Evolutionary conservation across 2,329 filamentous ascomycete species (phyloP).

Genomic region (Talaromyces sp.): DNA sequence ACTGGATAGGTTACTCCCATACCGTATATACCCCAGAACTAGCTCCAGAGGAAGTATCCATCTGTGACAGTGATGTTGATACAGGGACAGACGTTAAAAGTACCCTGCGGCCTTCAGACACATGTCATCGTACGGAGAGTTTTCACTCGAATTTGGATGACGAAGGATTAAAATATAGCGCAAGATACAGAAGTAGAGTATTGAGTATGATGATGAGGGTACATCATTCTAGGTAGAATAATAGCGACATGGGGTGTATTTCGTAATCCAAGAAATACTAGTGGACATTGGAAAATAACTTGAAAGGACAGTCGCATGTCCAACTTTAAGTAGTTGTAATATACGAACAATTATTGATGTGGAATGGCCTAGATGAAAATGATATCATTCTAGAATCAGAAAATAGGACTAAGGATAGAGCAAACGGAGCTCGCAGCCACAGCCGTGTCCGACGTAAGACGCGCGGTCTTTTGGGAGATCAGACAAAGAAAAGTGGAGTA

Average conservation of each 20-base stretch:
- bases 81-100: not conserved
- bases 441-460: not conserved
- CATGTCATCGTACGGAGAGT: not conserved
- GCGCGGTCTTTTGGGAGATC: not conserved
- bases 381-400: not conserved
- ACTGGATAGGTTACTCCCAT: not conserved
- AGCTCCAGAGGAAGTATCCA: not conserved
- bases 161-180: not conserved
- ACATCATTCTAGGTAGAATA: too few relatives aligned
- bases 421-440: not conserved
- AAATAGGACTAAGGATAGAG: not conserved
- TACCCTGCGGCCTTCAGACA: not conserved
- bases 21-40: not conserved
- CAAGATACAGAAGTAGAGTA: too few relatives aligned
- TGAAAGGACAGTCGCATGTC: too few relatives aligned
- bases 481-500: not conserved
- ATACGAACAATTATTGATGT: too few relatives aligned
- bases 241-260: too few relatives aligned
- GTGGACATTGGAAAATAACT: too few relatives aligned
- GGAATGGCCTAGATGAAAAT: too few relatives aligned
- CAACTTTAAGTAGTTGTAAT: too few relatives aligned
- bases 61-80: not conserved
- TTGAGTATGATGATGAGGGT: too few relatives aligned
- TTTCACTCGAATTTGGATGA: not conserved
- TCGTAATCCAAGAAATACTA: too few relatives aligned